Conservation (phyloP, 495 filamentous ascomycete species). For the Penicillium alfredii region DNA sequence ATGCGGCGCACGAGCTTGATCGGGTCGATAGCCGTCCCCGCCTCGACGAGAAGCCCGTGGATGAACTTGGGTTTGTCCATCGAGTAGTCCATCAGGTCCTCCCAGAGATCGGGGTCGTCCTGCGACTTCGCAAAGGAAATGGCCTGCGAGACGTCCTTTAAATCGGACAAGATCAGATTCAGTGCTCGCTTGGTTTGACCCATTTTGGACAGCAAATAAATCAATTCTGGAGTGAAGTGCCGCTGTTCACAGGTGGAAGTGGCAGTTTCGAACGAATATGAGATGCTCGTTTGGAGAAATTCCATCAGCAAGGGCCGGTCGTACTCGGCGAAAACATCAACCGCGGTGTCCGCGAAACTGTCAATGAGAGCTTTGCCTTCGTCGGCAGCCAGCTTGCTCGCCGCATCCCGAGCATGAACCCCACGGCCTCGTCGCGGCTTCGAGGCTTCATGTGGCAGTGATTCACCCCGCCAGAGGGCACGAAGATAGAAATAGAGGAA, state of each 20-base stretch:
- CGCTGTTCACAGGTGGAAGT: conserved; percentile 69
- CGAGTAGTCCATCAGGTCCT: conserved; percentile 85
- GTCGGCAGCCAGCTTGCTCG: conserved; percentile 42
- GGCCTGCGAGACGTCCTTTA: conserved; percentile 82
- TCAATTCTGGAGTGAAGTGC: conserved; percentile 80
- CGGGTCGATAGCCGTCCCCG: conserved; percentile 86
- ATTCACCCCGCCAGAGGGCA: conserved; percentile 73
- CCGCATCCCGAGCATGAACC: conserved; percentile 34
- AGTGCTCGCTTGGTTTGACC: conserved; percentile 87
- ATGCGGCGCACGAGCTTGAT: conserved; percentile 85
- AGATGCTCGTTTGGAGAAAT: conserved; percentile 76
- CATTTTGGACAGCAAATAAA: conserved; percentile 90
- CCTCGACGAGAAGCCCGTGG: conserved; percentile 83
- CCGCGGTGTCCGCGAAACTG: conserved; percentile 75
- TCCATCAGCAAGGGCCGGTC: conserved; percentile 74
- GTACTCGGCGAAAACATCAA: conserved; percentile 79
- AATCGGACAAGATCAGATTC: conserved; percentile 80
- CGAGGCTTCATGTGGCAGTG: conserved; percentile 33
- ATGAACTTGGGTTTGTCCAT: conserved; percentile 98
- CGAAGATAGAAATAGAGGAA: conserved; percentile 92
- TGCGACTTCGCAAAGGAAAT: conserved; percentile 93
- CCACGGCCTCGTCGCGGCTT: conserved; percentile 37
- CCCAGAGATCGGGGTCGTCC: conserved; percentile 85
- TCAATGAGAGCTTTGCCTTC: conserved; percentile 76
- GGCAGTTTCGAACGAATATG: conserved; percentile 74